Evolutionary conservation across 148 eudicot species (phyloP).

Genomic region (Agrostemma githago): DNA sequence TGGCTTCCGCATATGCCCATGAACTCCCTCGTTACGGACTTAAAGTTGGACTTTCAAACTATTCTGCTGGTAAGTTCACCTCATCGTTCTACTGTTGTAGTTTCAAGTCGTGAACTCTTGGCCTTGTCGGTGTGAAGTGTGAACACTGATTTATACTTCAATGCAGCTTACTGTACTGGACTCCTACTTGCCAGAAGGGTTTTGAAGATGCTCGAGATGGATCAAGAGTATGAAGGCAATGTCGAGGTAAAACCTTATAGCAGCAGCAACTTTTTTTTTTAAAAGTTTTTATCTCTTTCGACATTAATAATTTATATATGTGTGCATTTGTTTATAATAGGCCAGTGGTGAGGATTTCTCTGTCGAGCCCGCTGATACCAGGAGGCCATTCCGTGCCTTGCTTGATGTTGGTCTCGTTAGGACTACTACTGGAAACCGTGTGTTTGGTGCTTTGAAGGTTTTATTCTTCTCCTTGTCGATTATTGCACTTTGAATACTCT

Average conservation of each 20-base stretch:
- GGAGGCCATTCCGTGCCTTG: slow-evolving; percentile 89
- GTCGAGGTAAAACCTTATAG: slow-evolving; percentile 46
- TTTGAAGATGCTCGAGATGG: slow-evolving; percentile 65
- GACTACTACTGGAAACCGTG: slow-evolving; percentile 85
- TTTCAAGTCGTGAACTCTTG: not conserved
- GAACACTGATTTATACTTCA: not conserved
- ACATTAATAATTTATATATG: not conserved
- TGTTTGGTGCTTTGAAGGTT: slow-evolving; percentile 92
- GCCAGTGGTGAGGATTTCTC: slow-evolving; percentile 85
- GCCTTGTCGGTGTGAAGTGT: too few relatives aligned
- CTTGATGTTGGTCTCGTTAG: slow-evolving; percentile 81
- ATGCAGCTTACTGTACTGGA: slow-evolving; percentile 71
- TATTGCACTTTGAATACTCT: too few relatives aligned
- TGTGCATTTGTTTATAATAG: slow-evolving; percentile 28
- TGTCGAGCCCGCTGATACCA: slow-evolving; percentile 67
- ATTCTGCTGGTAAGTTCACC: slow-evolving; percentile 52
- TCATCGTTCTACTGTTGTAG: not conserved
- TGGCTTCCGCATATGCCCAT: slow-evolving; percentile 70
- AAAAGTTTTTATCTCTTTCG: not conserved
- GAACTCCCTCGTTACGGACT: slow-evolving; percentile 72
- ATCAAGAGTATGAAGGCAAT: slow-evolving; percentile 66
- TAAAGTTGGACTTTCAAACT: slow-evolving; percentile 73
- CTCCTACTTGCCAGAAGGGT: slow-evolving; percentile 70
- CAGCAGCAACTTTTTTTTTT: not conserved
- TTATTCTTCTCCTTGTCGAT: not conserved